Conservation (phyloP, 106 monocot genomes). For the Dendrobium nobile region DNA sequence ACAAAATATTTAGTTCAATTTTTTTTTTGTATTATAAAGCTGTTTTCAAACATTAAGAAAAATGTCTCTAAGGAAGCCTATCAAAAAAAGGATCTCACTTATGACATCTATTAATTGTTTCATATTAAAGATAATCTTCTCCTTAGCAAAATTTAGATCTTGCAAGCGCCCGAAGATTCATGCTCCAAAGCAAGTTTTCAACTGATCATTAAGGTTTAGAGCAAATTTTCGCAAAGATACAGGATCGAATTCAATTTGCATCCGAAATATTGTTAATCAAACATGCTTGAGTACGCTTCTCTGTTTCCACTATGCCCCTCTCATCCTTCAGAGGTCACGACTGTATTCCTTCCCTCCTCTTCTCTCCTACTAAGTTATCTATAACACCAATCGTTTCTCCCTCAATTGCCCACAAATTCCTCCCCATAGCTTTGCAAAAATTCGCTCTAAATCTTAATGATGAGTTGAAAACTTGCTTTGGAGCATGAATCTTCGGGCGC, state of each 20-base stretch:
- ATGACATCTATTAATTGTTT: too few relatives aligned
- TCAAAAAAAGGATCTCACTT: too few relatives aligned
- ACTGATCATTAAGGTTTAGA: neutral
- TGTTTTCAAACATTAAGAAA: too few relatives aligned
- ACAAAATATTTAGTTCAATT: too few relatives aligned
- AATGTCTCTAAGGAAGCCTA: too few relatives aligned
- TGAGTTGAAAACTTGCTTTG: neutral
- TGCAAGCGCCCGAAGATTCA: neutral
- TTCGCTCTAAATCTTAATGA: neutral
- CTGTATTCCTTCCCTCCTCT: neutral
- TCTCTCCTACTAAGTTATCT: neutral
- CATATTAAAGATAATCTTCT: neutral
- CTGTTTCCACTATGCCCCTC: too few relatives aligned
- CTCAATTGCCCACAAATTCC: neutral
- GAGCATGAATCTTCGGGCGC: neutral
- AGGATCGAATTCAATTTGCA: neutral
- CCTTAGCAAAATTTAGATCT: conserved; percentile 1
- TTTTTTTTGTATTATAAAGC: too few relatives aligned
- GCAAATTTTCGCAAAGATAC: neutral
- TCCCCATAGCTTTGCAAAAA: neutral
- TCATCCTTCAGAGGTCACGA: neutral
- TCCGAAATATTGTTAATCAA: conserved; percentile 1
- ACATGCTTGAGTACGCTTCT: neutral
- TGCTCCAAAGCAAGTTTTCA: neutral
- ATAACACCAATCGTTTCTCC: neutral